Base-by-base conservation (phyloP, 2,329 filamentous ascomycete species). In the Pestalotiopsis sp. region DNA sequence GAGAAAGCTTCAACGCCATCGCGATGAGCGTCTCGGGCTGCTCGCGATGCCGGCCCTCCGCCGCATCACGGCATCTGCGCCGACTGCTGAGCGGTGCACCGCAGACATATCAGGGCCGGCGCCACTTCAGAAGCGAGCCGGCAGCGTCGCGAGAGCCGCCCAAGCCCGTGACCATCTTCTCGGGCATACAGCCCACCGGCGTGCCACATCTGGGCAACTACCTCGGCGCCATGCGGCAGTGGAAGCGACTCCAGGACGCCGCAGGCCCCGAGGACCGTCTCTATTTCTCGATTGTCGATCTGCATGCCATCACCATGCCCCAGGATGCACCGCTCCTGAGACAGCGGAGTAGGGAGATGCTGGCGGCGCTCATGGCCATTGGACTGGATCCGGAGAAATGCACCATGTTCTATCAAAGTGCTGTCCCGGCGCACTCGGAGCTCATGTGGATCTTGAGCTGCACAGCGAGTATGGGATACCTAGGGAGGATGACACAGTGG, bases 401-500 rank as follows among this genome's bases (percentile, higher is more conserved):
- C 69, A 90, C 87, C 5, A 83, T 99, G 17, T 99, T 98, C 78
- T 91, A 91, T 75, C 94, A 98, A 80, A 93, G 91, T 66, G 84
- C 88, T 66, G 92, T 95, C 76, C 71, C 89, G 20, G 90, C 91
- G 60, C 96, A 98, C 81, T 83, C 92, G 3, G 94, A 98, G 79
- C 85, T 99, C 70, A 97, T 97, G 92, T 99, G 96, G 96, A 94
- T 98, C 75, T 82, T 99, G 70, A 95, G 93, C 76, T 98, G 94
- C 72, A 92, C 92, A 65, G 93, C 96, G 26, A 95, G 93, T 4
- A 94, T 96, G 79, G 96, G 96, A 52, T 97, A 97, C 80, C 83
- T 99, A n/a, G 92, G 92, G 10, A 87, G 96, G n/a, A 99, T 99
- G 96, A 98, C 96, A 35, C 96, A 98, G 80, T 99, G 96, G 94